Evolutionary conservation across 2,329 filamentous ascomycete genomes (phyloP).

Genomic region (Exophiala viscosa): DNA sequence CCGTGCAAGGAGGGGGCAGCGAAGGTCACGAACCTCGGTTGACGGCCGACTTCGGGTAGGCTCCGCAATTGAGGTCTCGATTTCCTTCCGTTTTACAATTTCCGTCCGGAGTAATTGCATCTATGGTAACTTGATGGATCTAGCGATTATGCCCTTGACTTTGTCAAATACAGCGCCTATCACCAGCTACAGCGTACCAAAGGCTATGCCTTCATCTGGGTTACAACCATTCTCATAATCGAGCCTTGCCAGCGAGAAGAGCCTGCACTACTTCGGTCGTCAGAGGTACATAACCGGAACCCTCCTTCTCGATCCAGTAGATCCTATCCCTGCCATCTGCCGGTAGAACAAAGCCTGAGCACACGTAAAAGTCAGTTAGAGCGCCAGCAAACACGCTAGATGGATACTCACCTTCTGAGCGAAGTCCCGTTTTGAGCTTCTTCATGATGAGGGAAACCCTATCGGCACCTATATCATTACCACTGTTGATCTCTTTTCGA

Average conservation of each 20-base stretch:
- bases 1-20: too few species aligned
- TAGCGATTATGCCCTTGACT: too few species aligned
- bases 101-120: too few species aligned
- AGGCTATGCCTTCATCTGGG: too few species aligned
- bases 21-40: not conserved
- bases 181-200: not conserved
- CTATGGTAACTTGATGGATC: too few species aligned
- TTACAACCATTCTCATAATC: not conserved
- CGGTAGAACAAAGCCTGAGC: constrained; percentile 7
- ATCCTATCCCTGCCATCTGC: constrained; percentile 4
- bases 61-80: not conserved
- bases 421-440: constrained; percentile 16
- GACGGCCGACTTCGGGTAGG: not conserved
- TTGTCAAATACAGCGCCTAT: too few species aligned
- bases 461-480: constrained; percentile 27
- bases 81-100: too few species aligned
- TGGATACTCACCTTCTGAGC: constrained; percentile 11
- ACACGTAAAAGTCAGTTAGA: constrained; percentile 26
- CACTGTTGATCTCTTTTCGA: not conserved
- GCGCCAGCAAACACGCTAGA: not conserved
- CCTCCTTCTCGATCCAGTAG: constrained; percentile 15
- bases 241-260: constrained; percentile 12
- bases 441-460: constrained; percentile 18
- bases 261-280: constrained; percentile 1
- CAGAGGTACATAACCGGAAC: constrained; percentile 11